Evolutionary conservation across 75 land plant species (phyloP).

Genomic region (Ceratopteris richardii): DNA sequence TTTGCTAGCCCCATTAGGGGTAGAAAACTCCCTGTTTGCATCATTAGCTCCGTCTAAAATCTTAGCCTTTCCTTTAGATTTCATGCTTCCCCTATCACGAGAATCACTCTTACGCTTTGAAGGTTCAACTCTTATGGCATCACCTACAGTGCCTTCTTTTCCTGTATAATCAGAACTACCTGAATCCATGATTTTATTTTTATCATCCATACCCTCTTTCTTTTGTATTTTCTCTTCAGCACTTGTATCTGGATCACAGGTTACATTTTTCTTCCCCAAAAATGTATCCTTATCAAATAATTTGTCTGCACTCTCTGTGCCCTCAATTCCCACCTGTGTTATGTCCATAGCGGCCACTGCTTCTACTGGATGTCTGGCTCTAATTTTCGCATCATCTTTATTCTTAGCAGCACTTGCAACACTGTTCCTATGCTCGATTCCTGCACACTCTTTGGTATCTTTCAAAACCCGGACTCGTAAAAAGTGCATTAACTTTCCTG

Average conservation of each 20-base stretch:
- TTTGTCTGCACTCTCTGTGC: constrained; percentile 9
- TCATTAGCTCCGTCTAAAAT: constrained; percentile 42
- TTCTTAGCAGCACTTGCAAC: constrained; percentile 21
- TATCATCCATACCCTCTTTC: constrained; percentile 38
- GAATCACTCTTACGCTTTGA: constrained; percentile 42
- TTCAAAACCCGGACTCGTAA: constrained; percentile 71
- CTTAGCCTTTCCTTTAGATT: constrained; percentile 56
- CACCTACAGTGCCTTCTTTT: constrained; percentile 55
- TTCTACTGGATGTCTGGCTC: constrained; percentile 38
- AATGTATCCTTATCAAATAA: constrained; percentile 22
- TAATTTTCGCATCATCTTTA: constrained; percentile 53
- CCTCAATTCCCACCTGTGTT: constrained; percentile 29
- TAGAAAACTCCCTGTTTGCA: constrained; percentile 38
- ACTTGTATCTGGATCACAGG: constrained; percentile 34
- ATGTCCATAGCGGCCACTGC: background rate
- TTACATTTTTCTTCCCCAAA: constrained; percentile 5
- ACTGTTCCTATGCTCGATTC: background rate
- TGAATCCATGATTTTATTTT: constrained; percentile 30
- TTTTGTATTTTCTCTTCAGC: constrained; percentile 38
- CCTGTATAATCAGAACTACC: constrained; percentile 8
- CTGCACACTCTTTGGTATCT: constrained; percentile 38
- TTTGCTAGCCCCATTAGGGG: constrained; percentile 22
- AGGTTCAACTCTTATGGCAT: constrained; percentile 52
- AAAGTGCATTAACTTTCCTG: constrained; percentile 91
- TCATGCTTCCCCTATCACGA: constrained; percentile 36